Base-by-base conservation (phyloP, 192 early-diverging fungal species). In the Linnemannia hyalina region DNA sequence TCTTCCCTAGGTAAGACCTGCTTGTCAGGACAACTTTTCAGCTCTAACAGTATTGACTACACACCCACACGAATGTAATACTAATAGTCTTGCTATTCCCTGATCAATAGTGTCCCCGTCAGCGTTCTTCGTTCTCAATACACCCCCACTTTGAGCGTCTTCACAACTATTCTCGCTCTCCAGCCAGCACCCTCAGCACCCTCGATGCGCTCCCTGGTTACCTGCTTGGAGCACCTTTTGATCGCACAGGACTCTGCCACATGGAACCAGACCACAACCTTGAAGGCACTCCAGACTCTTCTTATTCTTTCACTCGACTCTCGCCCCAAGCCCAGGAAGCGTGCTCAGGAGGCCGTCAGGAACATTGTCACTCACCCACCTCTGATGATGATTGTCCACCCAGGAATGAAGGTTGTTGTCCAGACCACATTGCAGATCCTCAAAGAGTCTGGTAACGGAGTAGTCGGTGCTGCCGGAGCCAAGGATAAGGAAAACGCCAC, bases 301-400 rank as follows among this genome's bases (percentile, higher is more conserved):
- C 88, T 99, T 38, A 86, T 94, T 52, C 93, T 97, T 69, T 92
- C 95, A 38, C 89, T 95, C 9, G 97, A 99, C 79, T 90, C 88
- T 68, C 92, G 97, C 70, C 97, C 98, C 44, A 98, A 92, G 85
- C 89, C 91, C 54, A 93, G 98, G 38, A 95, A 96, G 88, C 88
- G 95, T 71, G 97, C 98, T 38, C 96, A 96, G 78, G 97, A 98
- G 71, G 95, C 95, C 16, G 93, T 97, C 44, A 90, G 90, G 44
- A 85, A 88, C 52, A 90, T 99, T 60, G 87, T 98, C 40, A 85
- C 89, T 5, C 88, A 83, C 78, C 96, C 96, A 54, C 97, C 97
- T 40, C 74, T 81, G 35, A 80, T 88, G 82, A 80, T 83, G 82
- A 44, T 82, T 22, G 54, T 81, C 35, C 82, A 80, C 57, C 74